Conservation (phyloP, 2,329 filamentous ascomycete species). For the Diaporthe ilicicola region DNA sequence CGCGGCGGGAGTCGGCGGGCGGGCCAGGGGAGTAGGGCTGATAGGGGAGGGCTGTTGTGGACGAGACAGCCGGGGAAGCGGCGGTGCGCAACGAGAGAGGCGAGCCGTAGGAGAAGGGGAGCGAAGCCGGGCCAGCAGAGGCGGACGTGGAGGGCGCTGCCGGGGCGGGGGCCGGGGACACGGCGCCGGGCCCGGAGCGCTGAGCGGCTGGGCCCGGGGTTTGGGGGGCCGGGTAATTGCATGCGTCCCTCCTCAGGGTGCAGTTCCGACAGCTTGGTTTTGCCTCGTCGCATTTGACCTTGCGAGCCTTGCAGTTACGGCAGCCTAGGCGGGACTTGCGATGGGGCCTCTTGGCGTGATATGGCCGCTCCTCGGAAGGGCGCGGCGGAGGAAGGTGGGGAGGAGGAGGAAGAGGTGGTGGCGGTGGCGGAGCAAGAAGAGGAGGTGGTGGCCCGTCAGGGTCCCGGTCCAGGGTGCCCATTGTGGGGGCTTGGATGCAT, state of each 20-base stretch:
- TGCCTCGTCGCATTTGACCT: slow-evolving; percentile 64
- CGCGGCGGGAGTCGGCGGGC: slow-evolving; percentile 16
- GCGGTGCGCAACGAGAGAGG: slow-evolving; percentile 28
- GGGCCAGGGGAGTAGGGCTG: background rate
- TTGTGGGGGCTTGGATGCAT: slow-evolving; percentile 18
- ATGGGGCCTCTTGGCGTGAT: slow-evolving; percentile 61
- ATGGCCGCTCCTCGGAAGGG: slow-evolving; percentile 41
- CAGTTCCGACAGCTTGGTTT: slow-evolving; percentile 60
- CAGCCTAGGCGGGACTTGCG: slow-evolving; percentile 64
- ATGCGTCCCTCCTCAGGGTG: slow-evolving; percentile 55
- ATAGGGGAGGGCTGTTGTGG: slow-evolving; percentile 3
- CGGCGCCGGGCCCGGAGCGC: slow-evolving; percentile 28
- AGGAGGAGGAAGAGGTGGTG: background rate
- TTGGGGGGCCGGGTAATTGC: slow-evolving; percentile 50
- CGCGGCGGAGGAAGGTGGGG: background rate
- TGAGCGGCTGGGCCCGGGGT: background rate
- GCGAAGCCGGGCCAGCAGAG: background rate
- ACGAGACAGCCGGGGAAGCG: background rate
- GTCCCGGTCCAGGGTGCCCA: slow-evolving; percentile 24
- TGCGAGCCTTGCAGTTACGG: slow-evolving; percentile 62
- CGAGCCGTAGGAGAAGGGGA: slow-evolving; percentile 20
- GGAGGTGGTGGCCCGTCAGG: background rate
- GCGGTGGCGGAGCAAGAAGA: background rate
- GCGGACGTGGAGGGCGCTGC: background rate
- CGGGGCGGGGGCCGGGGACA: background rate